These are phyloP conservation scores for Biscogniauxia sp. DNA, from an alignment of 2,329 filamentous ascomycete genomes.

Conservation along the genomic window DNA sequence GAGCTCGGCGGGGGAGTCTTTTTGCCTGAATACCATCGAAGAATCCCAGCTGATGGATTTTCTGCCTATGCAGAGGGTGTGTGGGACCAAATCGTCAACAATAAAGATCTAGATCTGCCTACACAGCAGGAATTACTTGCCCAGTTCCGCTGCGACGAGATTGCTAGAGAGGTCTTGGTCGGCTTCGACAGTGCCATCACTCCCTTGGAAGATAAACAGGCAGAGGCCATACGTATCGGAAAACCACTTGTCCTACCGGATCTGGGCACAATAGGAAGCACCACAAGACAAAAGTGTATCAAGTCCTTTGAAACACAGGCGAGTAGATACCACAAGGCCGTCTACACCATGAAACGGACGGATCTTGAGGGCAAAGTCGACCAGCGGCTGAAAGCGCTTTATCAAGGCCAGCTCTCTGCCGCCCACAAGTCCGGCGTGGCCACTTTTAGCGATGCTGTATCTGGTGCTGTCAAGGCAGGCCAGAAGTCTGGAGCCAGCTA, in stretches of 20 bases:
- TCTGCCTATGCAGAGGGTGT: constrained; percentile 89
- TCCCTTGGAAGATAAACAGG: constrained; percentile 84
- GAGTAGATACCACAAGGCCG: constrained; percentile 93
- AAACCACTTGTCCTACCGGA: constrained; percentile 69
- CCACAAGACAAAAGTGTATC: constrained; percentile 69
- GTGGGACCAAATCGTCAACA: constrained; percentile 98
- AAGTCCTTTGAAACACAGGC: constrained; percentile 88
- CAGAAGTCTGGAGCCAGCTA: constrained; percentile 90
- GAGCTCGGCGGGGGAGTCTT: constrained; percentile 79
- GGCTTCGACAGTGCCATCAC: constrained; percentile 77
- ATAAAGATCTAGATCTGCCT: constrained; percentile 95
- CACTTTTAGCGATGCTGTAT: constrained; percentile 84
- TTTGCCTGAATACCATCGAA: constrained; percentile 88
- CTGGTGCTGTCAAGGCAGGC: constrained; percentile 80
- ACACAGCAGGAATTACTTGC: constrained; percentile 96
- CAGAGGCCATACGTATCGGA: constrained; percentile 70
- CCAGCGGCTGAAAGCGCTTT: constrained; percentile 80
- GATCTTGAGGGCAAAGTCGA: constrained; percentile 89
- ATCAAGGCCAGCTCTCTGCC: constrained; percentile 81
- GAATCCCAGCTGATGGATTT: constrained; percentile 97
- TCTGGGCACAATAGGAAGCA: constrained; percentile 71
- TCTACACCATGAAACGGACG: constrained; percentile 79
- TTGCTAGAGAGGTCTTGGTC: constrained; percentile 81
- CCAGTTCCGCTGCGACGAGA: constrained; percentile 97
- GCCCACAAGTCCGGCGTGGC: constrained; percentile 85